phyloP scores from a whole-genome alignment of 75 land plant genomes.

The Cunninghamia lanceolata region DNA sequence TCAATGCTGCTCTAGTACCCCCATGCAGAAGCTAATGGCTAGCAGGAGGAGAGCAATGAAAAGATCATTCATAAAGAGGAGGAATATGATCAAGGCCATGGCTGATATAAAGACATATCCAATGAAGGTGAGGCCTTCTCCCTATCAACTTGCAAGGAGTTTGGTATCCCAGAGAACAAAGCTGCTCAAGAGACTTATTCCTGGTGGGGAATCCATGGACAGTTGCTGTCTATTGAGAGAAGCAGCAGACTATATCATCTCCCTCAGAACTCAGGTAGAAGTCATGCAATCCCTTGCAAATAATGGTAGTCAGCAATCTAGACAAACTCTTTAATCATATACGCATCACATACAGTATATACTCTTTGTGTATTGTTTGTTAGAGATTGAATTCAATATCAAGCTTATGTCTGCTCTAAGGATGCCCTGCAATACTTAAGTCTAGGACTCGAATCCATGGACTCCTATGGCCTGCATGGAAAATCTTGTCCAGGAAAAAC shows the following conservation, averaged over 20 bases:
- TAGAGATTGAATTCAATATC: too few species aligned
- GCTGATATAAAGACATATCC: neutral
- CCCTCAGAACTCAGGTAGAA: conserved; percentile 15
- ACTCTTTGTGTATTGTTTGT: too few species aligned
- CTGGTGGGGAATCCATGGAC: conserved; percentile 10
- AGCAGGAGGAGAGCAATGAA: neutral
- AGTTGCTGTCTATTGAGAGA: neutral
- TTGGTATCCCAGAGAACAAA: neutral
- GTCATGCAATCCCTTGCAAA: conserved; percentile 10
- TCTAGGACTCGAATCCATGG: too few species aligned
- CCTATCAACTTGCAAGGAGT: neutral
- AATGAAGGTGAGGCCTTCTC: neutral
- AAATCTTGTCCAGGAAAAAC: too few species aligned
- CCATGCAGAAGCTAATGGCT: neutral
- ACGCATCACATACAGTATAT: too few species aligned
- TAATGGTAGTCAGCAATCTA: neutral
- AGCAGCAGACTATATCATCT: conserved; percentile 9
- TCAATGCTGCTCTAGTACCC: neutral
- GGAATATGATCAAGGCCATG: neutral
- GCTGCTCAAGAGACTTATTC: conserved; percentile 9
- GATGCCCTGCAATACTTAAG: too few species aligned
- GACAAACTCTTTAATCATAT: too few species aligned
- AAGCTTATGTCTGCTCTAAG: too few species aligned
- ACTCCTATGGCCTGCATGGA: too few species aligned
- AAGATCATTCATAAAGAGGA: neutral